Base-by-base conservation (phyloP, 2,329 filamentous ascomycete genomes). In the Fusarium equiseti region DNA sequence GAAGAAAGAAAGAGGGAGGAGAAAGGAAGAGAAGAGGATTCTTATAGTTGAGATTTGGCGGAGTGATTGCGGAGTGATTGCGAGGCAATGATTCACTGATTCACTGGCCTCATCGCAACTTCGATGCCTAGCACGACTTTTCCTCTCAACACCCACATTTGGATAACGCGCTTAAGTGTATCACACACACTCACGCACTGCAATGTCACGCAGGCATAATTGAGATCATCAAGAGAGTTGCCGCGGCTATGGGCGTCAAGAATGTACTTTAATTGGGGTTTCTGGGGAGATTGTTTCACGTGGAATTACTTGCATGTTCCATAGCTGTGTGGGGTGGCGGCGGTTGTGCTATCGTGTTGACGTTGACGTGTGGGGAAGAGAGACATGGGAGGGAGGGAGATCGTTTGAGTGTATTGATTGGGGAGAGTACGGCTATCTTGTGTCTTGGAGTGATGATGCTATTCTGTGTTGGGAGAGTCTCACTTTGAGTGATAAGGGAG, bases 61-160 rank as follows among this genome's bases (percentile, higher is more conserved):
- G 50, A 35, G 49, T 15, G 32, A 16, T 27, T 26, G 49, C n/a
- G 12, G 15, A 32, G 31, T 15, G 35, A n/a, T 38, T n/a, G 35
- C 45, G 63, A 60, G 68, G 49, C 50, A 31, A 15, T 71, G 68
- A 71, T 58, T 69, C 59, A 72, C 35, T 54, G 43, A 38, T 38
- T 38, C 35, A n/a, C 9, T n/a, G 18, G 4, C 18, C 18, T 38
- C 35, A 38, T 38, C 35, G 35, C 18, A 38, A 38, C 18, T 38
- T 38, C 35, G 10, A 38, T 38, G 35, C 35, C 35, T 38, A 38
- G 35, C 55, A 42, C 20, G 35, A 18, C 48, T 20, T 18, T 45
- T 43, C 15, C 18, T 15, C 27, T n/a, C 40, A 27, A 16, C 42
- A 42, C 13, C 44, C 42, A 52, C 44, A 35, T 16, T 43, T 38